phyloP scores from a whole-genome alignment of 129 eudicot species.

The Deinandra increscens region DNA sequence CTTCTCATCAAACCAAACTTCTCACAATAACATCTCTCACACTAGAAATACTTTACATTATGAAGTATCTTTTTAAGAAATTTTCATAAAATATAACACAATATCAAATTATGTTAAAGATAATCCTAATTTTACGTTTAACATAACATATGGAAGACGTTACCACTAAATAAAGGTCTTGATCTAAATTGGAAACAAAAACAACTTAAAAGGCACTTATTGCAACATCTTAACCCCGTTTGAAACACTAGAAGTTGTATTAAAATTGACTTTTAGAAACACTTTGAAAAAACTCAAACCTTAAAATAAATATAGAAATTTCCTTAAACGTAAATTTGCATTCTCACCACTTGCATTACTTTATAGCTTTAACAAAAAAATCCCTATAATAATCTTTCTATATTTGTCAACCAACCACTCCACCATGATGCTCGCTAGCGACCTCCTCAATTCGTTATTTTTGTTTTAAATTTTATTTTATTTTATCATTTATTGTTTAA shows the following conservation, averaged over 20 bases:
- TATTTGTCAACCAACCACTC: constrained; percentile 32
- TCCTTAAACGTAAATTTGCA: constrained; percentile 23
- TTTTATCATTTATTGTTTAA: not conserved
- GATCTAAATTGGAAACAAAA: constrained; percentile 25
- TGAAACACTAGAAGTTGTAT: constrained; percentile 23
- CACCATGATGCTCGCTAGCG: constrained; percentile 1
- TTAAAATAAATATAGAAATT: constrained; percentile 17
- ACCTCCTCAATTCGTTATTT: not conserved
- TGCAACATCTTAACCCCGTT: constrained; percentile 30
- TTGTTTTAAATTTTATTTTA: not conserved
- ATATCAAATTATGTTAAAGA: not conserved
- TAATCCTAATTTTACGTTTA: not conserved
- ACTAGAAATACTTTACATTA: not conserved
- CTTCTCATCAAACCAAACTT: too few species aligned
- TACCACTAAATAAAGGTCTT: constrained; percentile 19
- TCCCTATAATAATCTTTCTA: not conserved
- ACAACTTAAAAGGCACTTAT: constrained; percentile 38
- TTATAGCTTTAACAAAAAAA: constrained; percentile 16
- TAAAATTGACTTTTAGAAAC: constrained; percentile 18
- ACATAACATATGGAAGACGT: not conserved
- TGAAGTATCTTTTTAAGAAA: not conserved
- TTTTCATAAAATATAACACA: not conserved
- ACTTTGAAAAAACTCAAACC: constrained; percentile 29
- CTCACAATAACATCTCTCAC: too few species aligned
- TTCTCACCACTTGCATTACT: constrained; percentile 23